phyloP scores from a whole-genome alignment of 2,329 filamentous ascomycete genomes.

The Pestalotiopsis sp. region DNA sequence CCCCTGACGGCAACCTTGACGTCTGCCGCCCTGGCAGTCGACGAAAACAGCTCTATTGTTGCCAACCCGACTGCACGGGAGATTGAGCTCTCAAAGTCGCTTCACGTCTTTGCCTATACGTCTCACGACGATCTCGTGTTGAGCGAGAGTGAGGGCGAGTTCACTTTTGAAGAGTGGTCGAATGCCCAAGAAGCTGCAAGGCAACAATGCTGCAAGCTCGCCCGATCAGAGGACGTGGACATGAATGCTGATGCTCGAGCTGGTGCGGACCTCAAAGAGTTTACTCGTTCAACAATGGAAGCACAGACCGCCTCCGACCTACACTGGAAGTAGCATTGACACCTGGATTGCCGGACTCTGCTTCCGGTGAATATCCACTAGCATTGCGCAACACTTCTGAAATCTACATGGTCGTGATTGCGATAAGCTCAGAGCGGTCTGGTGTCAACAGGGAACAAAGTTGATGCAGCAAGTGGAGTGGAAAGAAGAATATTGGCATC shows the following conservation, averaged over 20 bases:
- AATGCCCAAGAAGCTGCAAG: constrained; percentile 66
- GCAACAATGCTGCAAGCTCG: constrained; percentile 61
- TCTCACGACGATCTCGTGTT: constrained; percentile 73
- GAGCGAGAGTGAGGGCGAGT: constrained; percentile 80
- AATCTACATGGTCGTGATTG: background rate
- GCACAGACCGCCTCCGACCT: constrained; percentile 42
- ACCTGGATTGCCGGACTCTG: background rate
- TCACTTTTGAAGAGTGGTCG: constrained; percentile 77
- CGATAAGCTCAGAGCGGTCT: background rate
- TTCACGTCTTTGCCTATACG: constrained; percentile 86
- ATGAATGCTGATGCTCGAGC: constrained; percentile 47
- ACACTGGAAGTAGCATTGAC: constrained; percentile 54
- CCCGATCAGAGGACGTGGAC: constrained; percentile 40
- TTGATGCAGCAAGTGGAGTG: background rate
- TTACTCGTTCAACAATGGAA: constrained; percentile 65
- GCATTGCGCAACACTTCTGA: background rate
- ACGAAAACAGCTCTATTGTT: constrained; percentile 45
- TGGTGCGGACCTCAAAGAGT: constrained; percentile 56
- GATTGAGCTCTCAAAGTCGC: constrained; percentile 64
- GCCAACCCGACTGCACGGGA: constrained; percentile 66
- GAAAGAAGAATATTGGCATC: background rate
- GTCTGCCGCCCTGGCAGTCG: constrained; percentile 65
- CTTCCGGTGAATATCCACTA: background rate
- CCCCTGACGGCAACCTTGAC: constrained; percentile 76
- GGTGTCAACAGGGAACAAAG: constrained; percentile 8